phyloP scores from a whole-genome alignment of 805 yeast genomes.

The Phaffomyces antillensis region DNA sequence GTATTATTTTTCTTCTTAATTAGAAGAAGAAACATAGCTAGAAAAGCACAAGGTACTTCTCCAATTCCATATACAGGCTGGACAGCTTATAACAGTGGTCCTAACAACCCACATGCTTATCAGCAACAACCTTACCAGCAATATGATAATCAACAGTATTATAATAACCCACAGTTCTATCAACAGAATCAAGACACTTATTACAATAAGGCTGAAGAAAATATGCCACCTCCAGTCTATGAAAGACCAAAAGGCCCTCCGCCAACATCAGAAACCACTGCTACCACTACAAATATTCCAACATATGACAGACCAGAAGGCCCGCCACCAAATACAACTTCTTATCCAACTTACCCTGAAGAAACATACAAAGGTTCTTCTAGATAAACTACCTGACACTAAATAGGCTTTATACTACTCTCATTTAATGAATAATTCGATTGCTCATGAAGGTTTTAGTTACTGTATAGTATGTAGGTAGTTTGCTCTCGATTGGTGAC shows the following conservation, averaged over 20 bases:
- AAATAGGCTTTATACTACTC: neutral
- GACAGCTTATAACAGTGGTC: conserved; percentile 11
- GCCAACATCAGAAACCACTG: neutral
- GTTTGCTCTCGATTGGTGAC: too few species aligned
- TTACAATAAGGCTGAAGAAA: conserved; percentile 4
- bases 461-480: too few species aligned
- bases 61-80: conserved; percentile 19
- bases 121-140: conserved; percentile 4
- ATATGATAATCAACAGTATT: neutral
- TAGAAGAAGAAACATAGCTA: conserved; percentile 13
- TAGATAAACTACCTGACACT: neutral
- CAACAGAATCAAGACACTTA: neutral
- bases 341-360: neutral
- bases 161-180: neutral
- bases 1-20: neutral
- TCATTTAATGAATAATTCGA: too few species aligned
- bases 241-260: conserved; percentile 15
- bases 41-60: conserved; percentile 13
- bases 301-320: conserved; percentile 11
- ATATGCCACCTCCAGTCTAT: neutral
- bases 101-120: conserved; percentile 3
- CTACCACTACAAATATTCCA: neutral
- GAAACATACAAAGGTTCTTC: neutral
- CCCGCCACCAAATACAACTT: conserved; percentile 7
- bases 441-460: too few species aligned